Percentiles rank a stretch among this genome's conserved stretches.
phyloP scores from a whole-genome alignment of 768 basidiomycete species.

The Sarcodon sp. region DNA sequence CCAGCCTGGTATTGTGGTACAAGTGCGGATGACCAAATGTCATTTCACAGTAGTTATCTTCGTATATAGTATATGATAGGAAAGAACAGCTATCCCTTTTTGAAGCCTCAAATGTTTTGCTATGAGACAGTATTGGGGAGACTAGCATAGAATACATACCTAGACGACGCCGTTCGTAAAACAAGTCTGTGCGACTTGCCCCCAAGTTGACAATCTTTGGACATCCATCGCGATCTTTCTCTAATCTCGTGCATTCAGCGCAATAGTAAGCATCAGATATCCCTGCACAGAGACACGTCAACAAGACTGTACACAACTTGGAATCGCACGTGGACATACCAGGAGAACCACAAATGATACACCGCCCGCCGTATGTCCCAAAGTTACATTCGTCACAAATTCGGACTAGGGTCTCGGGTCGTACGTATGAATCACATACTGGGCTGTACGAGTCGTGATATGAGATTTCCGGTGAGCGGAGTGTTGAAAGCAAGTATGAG shows the following conservation, averaged over 20 bases:
- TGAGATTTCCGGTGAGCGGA: not conserved
- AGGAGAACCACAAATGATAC: constrained; percentile 94
- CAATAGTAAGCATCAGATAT: constrained; percentile 99
- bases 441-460: constrained; percentile 39
- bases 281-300: constrained; percentile 31
- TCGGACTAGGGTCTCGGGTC: constrained; percentile 94
- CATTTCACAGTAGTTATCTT: no score
- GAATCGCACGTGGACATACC: constrained; percentile 34
- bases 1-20: not conserved
- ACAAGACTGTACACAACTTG: not conserved
- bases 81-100: constrained; percentile 34
- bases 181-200: constrained; percentile 82
- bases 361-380: constrained; percentile 93
- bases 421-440: constrained; percentile 97
- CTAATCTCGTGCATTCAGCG: constrained; percentile 90
- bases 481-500: not conserved
- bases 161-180: constrained; percentile 81
- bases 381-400: constrained; percentile 99
- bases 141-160: constrained; percentile 29
- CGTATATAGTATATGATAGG: no score
- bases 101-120: constrained; percentile 38
- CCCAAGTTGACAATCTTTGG: constrained; percentile 98
- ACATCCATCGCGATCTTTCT: constrained; percentile 97
- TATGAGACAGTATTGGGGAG: not conserved
- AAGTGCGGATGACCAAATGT: no score